These are phyloP conservation scores for Hypoxylon cercidicola DNA, from an alignment of 495 filamentous ascomycete genomes.

Conservation along the genomic window DNA sequence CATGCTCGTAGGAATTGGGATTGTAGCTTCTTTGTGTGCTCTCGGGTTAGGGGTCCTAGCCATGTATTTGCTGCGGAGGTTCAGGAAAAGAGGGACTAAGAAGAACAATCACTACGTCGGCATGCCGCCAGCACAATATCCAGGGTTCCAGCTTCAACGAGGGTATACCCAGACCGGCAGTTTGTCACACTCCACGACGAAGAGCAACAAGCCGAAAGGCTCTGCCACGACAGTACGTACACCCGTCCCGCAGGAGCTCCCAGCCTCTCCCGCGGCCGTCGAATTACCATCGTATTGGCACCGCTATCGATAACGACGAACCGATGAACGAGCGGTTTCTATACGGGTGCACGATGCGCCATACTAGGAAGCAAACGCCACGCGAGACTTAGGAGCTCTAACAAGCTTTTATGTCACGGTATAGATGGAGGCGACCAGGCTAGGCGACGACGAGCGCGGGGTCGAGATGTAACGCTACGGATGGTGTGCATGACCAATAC, in stretches of 20 bases:
- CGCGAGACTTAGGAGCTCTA: too few relatives aligned
- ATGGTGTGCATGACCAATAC: slow-evolving; percentile 2
- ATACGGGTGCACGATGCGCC: neutral
- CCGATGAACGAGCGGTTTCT: neutral
- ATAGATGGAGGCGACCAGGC: neutral
- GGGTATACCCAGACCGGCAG: slow-evolving; percentile 1
- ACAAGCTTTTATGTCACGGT: neutral
- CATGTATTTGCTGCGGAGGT: neutral
- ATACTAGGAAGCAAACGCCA: neutral
- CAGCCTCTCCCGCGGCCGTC: slow-evolving; percentile 1
- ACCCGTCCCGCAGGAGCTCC: neutral
- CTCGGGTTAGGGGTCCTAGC: neutral
- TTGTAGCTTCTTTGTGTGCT: neutral
- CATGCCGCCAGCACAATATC: slow-evolving; percentile 23
- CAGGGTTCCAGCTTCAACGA: slow-evolving; percentile 9
- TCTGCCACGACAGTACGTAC: neutral
- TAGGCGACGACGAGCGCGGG: neutral
- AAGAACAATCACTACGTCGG: slow-evolving; percentile 13
- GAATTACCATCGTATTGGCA: slow-evolving; percentile 4
- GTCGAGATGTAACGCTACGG: neutral
- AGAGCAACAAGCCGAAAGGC: neutral
- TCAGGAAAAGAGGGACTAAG: neutral
- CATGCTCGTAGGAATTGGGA: neutral
- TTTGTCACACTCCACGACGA: neutral
- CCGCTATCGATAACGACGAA: neutral